Evolutionary conservation across 805 yeast genomes (phyloP).

Genomic region (Candida endomychidarum): DNA sequence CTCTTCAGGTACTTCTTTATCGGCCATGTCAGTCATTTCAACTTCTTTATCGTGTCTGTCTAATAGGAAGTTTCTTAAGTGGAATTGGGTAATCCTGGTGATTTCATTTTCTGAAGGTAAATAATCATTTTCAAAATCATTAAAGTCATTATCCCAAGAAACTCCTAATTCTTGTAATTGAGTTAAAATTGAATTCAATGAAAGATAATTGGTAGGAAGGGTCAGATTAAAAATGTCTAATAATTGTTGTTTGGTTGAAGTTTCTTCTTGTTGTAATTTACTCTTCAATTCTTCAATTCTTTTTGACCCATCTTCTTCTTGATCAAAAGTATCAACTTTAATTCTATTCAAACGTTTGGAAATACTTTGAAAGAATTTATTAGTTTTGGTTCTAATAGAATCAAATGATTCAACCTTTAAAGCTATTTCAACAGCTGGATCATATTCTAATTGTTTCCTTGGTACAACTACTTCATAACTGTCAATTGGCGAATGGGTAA

Average conservation of each 20-base stretch:
- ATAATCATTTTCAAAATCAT: slow-evolving; percentile 72
- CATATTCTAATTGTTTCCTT: slow-evolving; percentile 65
- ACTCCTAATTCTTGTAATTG: slow-evolving; percentile 79
- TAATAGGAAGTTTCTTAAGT: slow-evolving; percentile 69
- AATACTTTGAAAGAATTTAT: slow-evolving; percentile 71
- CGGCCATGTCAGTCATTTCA: slow-evolving; percentile 20
- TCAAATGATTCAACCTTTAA: slow-evolving; percentile 64
- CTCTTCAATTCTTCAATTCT: slow-evolving; percentile 58
- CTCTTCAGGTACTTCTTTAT: slow-evolving; percentile 10
- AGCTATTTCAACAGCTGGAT: slow-evolving; percentile 65
- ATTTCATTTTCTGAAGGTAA: slow-evolving; percentile 93
- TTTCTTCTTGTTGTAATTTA: slow-evolving; percentile 52
- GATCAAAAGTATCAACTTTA: slow-evolving; percentile 68
- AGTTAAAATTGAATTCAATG: slow-evolving; percentile 67
- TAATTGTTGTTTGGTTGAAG: slow-evolving; percentile 43
- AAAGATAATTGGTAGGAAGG: slow-evolving; percentile 62
- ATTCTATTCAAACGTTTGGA: slow-evolving; percentile 68
- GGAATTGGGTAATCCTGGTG: slow-evolving; percentile 84
- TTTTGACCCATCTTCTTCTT: slow-evolving; percentile 61
- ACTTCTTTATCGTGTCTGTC: slow-evolving; percentile 38
- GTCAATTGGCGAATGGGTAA: slow-evolving; percentile 76
- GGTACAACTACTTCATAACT: slow-evolving; percentile 82
- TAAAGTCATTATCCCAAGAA: slow-evolving; percentile 82
- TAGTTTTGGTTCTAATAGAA: slow-evolving; percentile 52
- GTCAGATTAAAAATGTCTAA: slow-evolving; percentile 54